Percentiles rank a stretch among this genome's conserved stretches.
These are phyloP conservation scores for Alternaria burnsii DNA, from an alignment of 2,329 filamentous ascomycete genomes.

Conservation along the genomic window DNA sequence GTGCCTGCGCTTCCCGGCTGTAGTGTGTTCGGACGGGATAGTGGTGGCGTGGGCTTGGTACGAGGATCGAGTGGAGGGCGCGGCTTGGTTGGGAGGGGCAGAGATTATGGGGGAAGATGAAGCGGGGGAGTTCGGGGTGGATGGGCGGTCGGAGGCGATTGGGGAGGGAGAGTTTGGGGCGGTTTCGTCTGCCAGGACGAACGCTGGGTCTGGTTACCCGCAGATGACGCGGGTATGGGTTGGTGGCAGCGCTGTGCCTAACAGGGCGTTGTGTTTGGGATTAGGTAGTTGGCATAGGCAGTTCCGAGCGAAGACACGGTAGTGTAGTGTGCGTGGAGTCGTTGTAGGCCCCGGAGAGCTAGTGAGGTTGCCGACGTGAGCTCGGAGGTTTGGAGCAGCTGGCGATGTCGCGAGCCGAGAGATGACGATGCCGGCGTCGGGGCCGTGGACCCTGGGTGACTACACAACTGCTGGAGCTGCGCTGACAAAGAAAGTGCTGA, in stretches of 20 bases:
- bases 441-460: constrained; percentile 2
- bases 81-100: constrained; percentile 29
- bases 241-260: constrained; percentile 34
- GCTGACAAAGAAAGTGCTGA: neutral
- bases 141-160: constrained; percentile 73
- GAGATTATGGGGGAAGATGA: constrained; percentile 22
- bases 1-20: constrained; percentile 44
- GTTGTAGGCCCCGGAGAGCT: constrained; percentile 9
- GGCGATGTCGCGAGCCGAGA: constrained; percentile 37
- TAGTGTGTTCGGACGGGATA: constrained; percentile 22
- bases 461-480: constrained; percentile 11
- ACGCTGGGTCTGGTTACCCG: constrained; percentile 44
- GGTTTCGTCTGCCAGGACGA: constrained; percentile 78
- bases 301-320: neutral
- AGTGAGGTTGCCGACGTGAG: constrained; percentile 16
- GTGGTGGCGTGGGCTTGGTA: constrained; percentile 25
- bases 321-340: constrained; percentile 1
- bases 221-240: constrained; percentile 40
- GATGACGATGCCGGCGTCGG: constrained; percentile 15
- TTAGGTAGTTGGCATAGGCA: constrained; percentile 15
- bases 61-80: constrained; percentile 22
- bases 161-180: constrained; percentile 65
- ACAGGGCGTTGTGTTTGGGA: constrained; percentile 19
- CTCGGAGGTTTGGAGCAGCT: constrained; percentile 18
- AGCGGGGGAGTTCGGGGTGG: constrained; percentile 48